A percentile compares a stretch with the other conserved stretches of the same genome.
phyloP scores from a whole-genome alignment of 306 rosid genomes.

The Hippophae tibetana region DNA sequence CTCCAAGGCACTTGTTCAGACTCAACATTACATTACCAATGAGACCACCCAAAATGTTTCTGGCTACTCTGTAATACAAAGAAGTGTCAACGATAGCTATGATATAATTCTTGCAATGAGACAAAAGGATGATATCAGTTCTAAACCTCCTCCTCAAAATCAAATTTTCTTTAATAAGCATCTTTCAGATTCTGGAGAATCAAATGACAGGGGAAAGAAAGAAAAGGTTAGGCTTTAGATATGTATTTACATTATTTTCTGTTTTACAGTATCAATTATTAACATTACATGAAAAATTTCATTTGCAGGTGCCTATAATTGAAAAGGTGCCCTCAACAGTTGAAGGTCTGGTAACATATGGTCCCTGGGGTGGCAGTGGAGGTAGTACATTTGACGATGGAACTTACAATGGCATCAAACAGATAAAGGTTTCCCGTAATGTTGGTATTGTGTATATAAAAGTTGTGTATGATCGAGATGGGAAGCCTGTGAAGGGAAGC shows the following conservation, averaged over 20 bases:
- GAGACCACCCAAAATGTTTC: conserved; percentile 18
- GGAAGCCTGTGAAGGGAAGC: conserved; percentile 58
- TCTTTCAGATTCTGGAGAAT: conserved; percentile 21
- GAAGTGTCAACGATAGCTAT: conserved; percentile 51
- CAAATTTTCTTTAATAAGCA: conserved; percentile 16
- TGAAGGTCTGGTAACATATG: conserved; percentile 54
- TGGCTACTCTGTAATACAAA: conserved; percentile 64
- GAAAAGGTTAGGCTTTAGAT: conserved; percentile 28
- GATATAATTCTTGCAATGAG: conserved; percentile 74
- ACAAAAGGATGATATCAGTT: conserved; percentile 43
- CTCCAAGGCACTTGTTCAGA: conserved; percentile 23
- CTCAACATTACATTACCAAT: conserved; percentile 28
- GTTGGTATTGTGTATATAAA: conserved; percentile 64
- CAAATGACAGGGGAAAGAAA: conserved; percentile 20
- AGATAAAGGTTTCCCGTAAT: conserved; percentile 62
- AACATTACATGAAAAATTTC: background rate
- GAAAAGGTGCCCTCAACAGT: conserved; percentile 33
- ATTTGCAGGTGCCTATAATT: background rate
- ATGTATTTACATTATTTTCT: background rate
- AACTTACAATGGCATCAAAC: conserved; percentile 48
- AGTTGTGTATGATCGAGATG: conserved; percentile 58
- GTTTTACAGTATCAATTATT: background rate
- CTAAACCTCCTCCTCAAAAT: conserved; percentile 28
- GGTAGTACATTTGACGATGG: conserved; percentile 72
- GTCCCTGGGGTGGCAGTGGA: conserved; percentile 83